phyloP scores from a whole-genome alignment of 768 basidiomycete genomes.

The Pseudohyphozyma bogoriensis region DNA sequence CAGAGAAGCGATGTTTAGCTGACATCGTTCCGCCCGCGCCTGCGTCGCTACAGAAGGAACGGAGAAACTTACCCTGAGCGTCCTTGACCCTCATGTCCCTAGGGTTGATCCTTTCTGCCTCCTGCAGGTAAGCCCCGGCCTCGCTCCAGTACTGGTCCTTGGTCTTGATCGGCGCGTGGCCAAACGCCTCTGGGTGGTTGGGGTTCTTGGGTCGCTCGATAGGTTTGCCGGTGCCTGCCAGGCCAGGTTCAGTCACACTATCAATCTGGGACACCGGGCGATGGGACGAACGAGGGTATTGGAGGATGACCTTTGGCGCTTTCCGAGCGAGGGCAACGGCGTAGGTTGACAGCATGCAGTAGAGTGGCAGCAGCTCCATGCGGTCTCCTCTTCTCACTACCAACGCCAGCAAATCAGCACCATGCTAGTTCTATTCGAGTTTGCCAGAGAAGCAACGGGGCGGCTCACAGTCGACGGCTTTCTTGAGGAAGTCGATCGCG shows the following conservation, averaged over 20 bases:
- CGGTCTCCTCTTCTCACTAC: no score
- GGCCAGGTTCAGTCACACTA: conserved; percentile 1
- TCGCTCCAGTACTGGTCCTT: conserved; percentile 45
- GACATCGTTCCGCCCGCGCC: no score
- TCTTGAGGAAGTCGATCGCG: conserved; percentile 51
- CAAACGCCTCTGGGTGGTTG: conserved; percentile 13
- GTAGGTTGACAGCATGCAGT: conserved; percentile 74
- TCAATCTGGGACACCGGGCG: background rate
- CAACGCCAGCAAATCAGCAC: conserved; percentile 38
- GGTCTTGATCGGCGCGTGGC: background rate
- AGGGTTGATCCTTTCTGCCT: conserved; percentile 10
- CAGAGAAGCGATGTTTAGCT: no score
- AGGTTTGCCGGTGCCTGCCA: background rate
- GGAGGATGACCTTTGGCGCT: conserved; percentile 69
- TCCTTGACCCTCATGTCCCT: conserved; percentile 32
- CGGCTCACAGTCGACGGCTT: conserved; percentile 4
- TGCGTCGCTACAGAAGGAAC: no score
- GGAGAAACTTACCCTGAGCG: conserved; percentile 21
- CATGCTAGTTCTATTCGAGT: conserved; percentile 16
- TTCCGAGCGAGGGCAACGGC: conserved; percentile 65
- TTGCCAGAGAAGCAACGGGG: conserved; percentile 26
- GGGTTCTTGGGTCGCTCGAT: conserved; percentile 2
- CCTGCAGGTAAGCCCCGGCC: conserved; percentile 55
- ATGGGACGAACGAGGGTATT: conserved; percentile 37
- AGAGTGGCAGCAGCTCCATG: conserved; percentile 69